A percentile compares a stretch with the other conserved stretches of the same genome.
Conservation (phyloP, 805 yeast species). For the Kuraishia ogatae region DNA sequence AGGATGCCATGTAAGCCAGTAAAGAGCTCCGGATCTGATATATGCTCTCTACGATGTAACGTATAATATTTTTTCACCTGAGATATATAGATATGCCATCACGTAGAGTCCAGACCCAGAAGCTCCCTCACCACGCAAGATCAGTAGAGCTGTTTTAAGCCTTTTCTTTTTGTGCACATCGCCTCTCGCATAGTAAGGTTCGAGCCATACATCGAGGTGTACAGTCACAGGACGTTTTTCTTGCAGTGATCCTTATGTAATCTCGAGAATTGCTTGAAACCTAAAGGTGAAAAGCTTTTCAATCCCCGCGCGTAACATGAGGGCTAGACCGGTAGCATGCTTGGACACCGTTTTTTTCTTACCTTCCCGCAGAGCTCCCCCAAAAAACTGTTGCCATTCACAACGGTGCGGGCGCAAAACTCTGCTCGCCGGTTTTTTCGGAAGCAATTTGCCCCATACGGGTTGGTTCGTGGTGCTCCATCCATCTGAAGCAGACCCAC, state of each 20-base stretch:
- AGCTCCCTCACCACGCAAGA: no score
- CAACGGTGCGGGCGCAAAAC: not conserved
- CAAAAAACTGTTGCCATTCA: not conserved
- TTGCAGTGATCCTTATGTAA: not conserved
- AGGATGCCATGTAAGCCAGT: not conserved
- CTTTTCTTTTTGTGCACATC: not conserved
- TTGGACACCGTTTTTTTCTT: not conserved
- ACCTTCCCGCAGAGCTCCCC: not conserved
- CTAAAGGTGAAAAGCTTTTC: not conserved
- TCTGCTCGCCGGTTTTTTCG: not conserved
- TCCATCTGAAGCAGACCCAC: not conserved
- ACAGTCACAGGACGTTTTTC: not conserved
- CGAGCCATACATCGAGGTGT: not conserved
- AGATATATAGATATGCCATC: not conserved
- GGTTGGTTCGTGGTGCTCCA: not conserved
- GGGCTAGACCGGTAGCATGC: not conserved
- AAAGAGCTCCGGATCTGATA: not conserved
- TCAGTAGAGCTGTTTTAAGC: not conserved
- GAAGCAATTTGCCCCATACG: not conserved
- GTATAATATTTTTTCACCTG: not conserved
- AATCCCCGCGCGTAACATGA: not conserved
- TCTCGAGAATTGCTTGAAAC: not conserved
- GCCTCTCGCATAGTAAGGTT: not conserved
- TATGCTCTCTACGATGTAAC: not conserved
- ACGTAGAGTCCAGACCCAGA: not conserved